Evolutionary conservation across 345 rosid species (phyloP), one percentile per base, ranked within the genome.

Genomic region (Dipteronia dyeriana): DNA sequence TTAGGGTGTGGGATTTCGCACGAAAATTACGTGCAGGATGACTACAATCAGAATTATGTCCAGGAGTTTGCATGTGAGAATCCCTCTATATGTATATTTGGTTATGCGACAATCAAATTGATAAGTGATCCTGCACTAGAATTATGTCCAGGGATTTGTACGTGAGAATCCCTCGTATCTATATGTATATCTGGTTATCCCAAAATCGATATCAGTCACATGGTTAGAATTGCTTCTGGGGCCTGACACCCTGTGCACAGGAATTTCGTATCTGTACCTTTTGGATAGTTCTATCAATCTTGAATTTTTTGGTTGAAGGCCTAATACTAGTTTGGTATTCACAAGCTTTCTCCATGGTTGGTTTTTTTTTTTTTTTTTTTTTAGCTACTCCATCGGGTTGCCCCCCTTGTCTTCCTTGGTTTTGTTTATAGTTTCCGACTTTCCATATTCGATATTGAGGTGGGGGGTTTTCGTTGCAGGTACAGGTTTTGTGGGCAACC

Each of bases 401-500:
- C 8, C 22, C 4, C 19, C 8, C 25, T 31, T 19, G 25, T 59
- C 63, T 9, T 20, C 49, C 39, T 47, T 47, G 20, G 13, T 0
- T 68, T 23, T 23, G 72, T 59, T 20, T 14, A 5, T 25, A 14
- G 7, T 74, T 14, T n/a, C 4, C 8, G 56, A 14, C 3, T 74
- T 14, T n/a, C 4, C 8, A 45, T 20, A 56, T 59, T 13, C 0
- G 31, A 20, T 49, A n/a, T 29, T 20, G 49, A 75, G 47, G 53
- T 25, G 23, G n/a, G 17, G 3, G 69, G 57, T 68, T 71, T 59
- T 73, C 75, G 53, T 56, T 80, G 78, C 89, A 93, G 98, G 86
- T 93, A 47, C 85, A 86, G 76, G 97, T 95, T 51, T 66, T 84
- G 53, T 89, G 97, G 97, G 91, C 93, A 41, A 90, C 92, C 34